Base-by-base conservation (phyloP, 1,284 basidiomycete genomes). In the Pholiota adiposa region DNA sequence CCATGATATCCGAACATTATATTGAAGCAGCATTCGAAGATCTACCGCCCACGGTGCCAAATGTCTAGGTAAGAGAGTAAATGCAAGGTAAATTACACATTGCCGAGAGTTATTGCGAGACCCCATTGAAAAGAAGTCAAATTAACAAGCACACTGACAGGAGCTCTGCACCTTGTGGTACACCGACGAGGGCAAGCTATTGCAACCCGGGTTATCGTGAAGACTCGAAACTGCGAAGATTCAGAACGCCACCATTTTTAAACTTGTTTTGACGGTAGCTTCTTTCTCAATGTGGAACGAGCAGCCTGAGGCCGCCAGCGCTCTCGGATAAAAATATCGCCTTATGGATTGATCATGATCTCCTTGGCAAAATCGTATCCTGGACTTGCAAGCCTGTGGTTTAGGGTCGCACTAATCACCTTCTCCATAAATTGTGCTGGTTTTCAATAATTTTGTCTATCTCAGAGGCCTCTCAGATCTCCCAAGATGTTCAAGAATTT, bases 401-500 rank as follows among this genome's bases (percentile, higher is more conserved):
- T 11, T n/a, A 38, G 4, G 16, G 5, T 7, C 16, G 36, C 14
- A n/a, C 36, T 38, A 11, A 7, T 4, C 16, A 38, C 36, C 16
- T 3, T 25, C 18, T 33, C 48, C 29, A 48, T 56, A 63, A 53
- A 59, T 56, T 54, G 54, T 21, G 23, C 19, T 25, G 16, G 21
- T 43, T 18, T 34, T 19, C 18, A 38, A 11, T 3, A n/a, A n/a
- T 12, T 3, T 18, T 31, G 29, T 21, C 51, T 48, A 56, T 48
- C 33, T 61, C 40, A 31, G 33, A 52, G 50, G 5, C 40, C 44
- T 56, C 56, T 49, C 49, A 14, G 40, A 41, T 54, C 38, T 55
- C 18, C 31, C 3, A 60, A 53, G 34, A 65, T 65, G 61, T 50
- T 50, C 59, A 60, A 62, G 40, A 44, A 60, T 40, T 33, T 61